These are phyloP conservation scores for Globisporangium splendens DNA, from an alignment of 352 stramenopile species.

Conservation along the genomic window DNA sequence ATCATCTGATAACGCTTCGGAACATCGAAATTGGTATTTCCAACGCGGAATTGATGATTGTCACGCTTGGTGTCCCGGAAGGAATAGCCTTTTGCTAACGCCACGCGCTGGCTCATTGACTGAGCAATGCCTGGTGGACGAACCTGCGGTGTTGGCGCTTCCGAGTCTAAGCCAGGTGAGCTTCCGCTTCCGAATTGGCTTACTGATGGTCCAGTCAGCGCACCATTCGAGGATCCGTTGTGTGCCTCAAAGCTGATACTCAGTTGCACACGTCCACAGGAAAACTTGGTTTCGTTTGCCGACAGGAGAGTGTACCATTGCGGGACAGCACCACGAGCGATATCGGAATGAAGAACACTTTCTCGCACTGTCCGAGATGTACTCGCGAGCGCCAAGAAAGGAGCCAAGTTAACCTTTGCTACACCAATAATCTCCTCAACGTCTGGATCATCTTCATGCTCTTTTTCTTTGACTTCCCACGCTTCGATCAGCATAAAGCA, in stretches of 20 bases:
- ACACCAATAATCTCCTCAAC: constrained; percentile 76
- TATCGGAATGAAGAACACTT: constrained; percentile 82
- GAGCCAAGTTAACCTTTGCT: constrained; percentile 84
- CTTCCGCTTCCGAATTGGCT: constrained; percentile 11
- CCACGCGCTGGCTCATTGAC: constrained; percentile 54
- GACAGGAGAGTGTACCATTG: constrained; percentile 88
- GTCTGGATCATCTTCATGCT: constrained; percentile 27
- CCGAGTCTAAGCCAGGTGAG: constrained; percentile 40
- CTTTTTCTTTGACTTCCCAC: constrained; percentile 59
- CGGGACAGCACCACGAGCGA: constrained; percentile 73
- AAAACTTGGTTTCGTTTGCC: constrained; percentile 80
- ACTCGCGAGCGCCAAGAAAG: constrained; percentile 82
- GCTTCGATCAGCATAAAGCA: constrained; percentile 88
- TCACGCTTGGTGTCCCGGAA: constrained; percentile 83
- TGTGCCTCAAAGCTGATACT: constrained; percentile 81
- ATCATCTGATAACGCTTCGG: constrained; percentile 87
- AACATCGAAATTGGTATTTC: constrained; percentile 85
- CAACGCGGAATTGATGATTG: constrained; percentile 85
- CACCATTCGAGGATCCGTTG: constrained; percentile 10
- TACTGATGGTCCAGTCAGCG: neutral
- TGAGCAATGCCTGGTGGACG: constrained; percentile 33
- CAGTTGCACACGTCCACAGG: constrained; percentile 79
- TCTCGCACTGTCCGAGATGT: constrained; percentile 77
- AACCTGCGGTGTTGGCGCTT: constrained; percentile 53
- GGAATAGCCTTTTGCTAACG: constrained; percentile 68